Evolutionary conservation across 2,329 filamentous ascomycete genomes (phyloP).

Genomic region (Knufia fluminis): DNA sequence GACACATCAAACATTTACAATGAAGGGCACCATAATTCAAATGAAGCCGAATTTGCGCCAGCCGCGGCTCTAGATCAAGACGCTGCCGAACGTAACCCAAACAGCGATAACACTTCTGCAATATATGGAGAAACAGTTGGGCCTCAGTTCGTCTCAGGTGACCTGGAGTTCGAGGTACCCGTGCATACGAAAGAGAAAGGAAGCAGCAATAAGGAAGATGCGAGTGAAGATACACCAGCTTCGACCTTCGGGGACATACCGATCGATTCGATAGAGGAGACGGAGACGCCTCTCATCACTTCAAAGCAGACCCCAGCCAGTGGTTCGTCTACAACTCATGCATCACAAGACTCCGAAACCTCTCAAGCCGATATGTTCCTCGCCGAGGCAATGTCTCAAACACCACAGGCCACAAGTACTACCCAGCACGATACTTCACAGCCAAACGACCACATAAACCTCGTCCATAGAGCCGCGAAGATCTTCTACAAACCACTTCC

Average conservation of each 20-base stretch:
- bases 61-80: not conserved
- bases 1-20: not conserved
- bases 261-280: not conserved
- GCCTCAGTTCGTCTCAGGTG: slow-evolving; percentile 1
- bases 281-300: not conserved
- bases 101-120: not conserved
- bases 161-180: not conserved
- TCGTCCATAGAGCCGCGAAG: slow-evolving; percentile 44
- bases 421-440: not conserved
- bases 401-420: not conserved
- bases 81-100: slow-evolving; percentile 1
- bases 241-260: not conserved
- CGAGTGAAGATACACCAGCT: not conserved
- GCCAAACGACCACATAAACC: slow-evolving; percentile 23
- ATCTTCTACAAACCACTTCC: slow-evolving; percentile 41
- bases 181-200: not conserved
- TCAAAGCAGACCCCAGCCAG: not conserved
- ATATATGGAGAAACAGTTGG: not conserved
- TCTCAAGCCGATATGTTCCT: no score
- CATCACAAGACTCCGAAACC: not conserved
- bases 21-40: no score
- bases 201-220: not conserved
- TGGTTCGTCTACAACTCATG: not conserved
- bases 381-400: not conserved
- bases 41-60: not conserved